Evolutionary conservation across 805 yeast species (phyloP).

Genomic region (Ogataea glucozyma): DNA sequence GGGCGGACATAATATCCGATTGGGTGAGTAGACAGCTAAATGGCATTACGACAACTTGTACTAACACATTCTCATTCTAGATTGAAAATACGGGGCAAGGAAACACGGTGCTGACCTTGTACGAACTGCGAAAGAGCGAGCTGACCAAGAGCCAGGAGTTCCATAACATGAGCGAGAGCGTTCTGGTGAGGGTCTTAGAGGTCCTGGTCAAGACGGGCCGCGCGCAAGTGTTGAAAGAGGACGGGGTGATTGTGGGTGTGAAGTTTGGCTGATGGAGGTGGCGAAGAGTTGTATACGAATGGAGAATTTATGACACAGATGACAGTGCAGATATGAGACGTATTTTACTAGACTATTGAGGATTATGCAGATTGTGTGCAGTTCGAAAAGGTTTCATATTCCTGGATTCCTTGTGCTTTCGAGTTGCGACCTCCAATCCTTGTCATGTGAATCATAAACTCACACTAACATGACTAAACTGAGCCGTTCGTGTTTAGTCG

Average conservation of each 20-base stretch:
- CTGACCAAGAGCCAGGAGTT: constrained; percentile 57
- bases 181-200: constrained; percentile 57
- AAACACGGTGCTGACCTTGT: constrained; percentile 75
- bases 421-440: too few relatives aligned
- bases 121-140: constrained; percentile 74
- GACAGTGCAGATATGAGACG: too few relatives aligned
- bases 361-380: too few relatives aligned
- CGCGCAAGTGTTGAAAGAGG: constrained; percentile 71
- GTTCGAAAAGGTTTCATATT: too few relatives aligned
- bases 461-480: too few relatives aligned
- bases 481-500: too few relatives aligned
- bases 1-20: constrained; percentile 65
- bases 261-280: constrained; percentile 46
- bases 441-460: too few relatives aligned
- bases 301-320: too few relatives aligned
- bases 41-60: neutral
- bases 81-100: constrained; percentile 75
- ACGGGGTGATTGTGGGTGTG: constrained; percentile 63
- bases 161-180: constrained; percentile 55
- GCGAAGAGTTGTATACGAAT: too few relatives aligned
- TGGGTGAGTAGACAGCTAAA: constrained; percentile 41
- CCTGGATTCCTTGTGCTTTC: too few relatives aligned
- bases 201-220: constrained; percentile 64
- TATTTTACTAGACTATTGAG: too few relatives aligned
- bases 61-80: constrained; percentile 30